Percentiles rank a stretch among this genome's conserved stretches.
These are phyloP conservation scores for Miscanthus sacchariflorus DNA, from an alignment of 202 grass and related monocot species.

Conservation along the genomic window DNA sequence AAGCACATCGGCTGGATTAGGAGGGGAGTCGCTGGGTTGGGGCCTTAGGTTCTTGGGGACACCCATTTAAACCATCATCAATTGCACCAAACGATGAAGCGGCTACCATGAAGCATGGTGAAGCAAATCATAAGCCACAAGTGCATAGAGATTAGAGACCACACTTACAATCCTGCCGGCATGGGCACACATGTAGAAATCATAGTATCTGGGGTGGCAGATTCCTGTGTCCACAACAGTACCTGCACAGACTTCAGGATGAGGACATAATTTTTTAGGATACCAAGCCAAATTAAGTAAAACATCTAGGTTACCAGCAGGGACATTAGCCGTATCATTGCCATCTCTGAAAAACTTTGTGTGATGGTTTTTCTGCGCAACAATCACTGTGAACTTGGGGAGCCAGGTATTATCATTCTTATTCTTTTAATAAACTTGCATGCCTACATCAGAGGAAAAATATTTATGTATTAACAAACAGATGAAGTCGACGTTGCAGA, in stretches of 20 bases:
- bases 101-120: background rate
- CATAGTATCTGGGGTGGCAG: conserved; percentile 46
- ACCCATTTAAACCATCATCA: background rate
- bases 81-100: background rate
- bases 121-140: background rate
- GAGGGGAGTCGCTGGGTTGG: too few relatives aligned
- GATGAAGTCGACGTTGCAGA: background rate
- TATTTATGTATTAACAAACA: background rate
- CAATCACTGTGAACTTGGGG: conserved; percentile 3
- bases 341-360: background rate
- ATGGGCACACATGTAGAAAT: conserved; percentile 61
- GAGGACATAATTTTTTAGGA: background rate
- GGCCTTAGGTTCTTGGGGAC: too few relatives aligned
- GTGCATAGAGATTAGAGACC: background rate
- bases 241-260: conserved; percentile 33
- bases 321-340: conserved; percentile 37
- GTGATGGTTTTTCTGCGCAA: conserved; percentile 11
- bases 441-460: conserved; percentile 1
- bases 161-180: conserved; percentile 27
- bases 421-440: background rate
- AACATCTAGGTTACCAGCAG: conserved; percentile 50
- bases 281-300: background rate
- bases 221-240: conserved; percentile 55
- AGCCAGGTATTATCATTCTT: background rate
- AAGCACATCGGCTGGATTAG: background rate